A percentile compares a stretch with the other conserved stretches of the same genome.
These are phyloP conservation scores for Luffa aegyptiaca DNA, from an alignment of 306 rosid genomes.

Conservation along the genomic window DNA sequence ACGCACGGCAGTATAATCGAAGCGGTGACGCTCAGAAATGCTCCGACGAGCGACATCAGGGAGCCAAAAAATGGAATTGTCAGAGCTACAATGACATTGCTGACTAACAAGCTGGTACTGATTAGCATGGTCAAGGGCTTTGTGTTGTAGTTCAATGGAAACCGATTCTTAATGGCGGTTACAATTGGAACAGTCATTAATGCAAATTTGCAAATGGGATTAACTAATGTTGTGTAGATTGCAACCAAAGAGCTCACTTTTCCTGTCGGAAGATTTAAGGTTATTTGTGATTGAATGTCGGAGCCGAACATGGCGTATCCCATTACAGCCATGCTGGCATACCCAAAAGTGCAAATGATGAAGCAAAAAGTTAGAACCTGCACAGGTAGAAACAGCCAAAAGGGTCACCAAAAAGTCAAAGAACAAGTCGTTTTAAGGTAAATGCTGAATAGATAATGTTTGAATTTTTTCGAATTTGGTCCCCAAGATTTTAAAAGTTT, in stretches of 20 bases:
- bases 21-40: conserved; percentile 46
- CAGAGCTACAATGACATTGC: conserved; percentile 35
- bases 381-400: neutral
- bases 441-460: too few species aligned
- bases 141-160: conserved; percentile 24
- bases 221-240: conserved; percentile 58
- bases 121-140: conserved; percentile 19
- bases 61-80: conserved; percentile 39
- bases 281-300: conserved; percentile 45
- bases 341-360: conserved; percentile 31
- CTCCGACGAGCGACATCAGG: conserved; percentile 63
- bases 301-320: conserved; percentile 70
- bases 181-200: conserved; percentile 59
- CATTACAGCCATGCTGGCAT: conserved; percentile 61
- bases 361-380: conserved; percentile 63
- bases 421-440: too few species aligned
- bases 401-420: neutral
- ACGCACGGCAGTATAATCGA: conserved; percentile 55
- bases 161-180: conserved; percentile 33
- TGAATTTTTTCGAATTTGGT: too few species aligned
- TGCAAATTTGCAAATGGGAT: conserved; percentile 64
- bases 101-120: conserved; percentile 30
- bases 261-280: conserved; percentile 44
- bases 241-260: conserved; percentile 51
- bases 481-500: too few species aligned